These are phyloP conservation scores for Pyrus betulifolia DNA, from an alignment of 306 rosid genomes.

Conservation along the genomic window DNA sequence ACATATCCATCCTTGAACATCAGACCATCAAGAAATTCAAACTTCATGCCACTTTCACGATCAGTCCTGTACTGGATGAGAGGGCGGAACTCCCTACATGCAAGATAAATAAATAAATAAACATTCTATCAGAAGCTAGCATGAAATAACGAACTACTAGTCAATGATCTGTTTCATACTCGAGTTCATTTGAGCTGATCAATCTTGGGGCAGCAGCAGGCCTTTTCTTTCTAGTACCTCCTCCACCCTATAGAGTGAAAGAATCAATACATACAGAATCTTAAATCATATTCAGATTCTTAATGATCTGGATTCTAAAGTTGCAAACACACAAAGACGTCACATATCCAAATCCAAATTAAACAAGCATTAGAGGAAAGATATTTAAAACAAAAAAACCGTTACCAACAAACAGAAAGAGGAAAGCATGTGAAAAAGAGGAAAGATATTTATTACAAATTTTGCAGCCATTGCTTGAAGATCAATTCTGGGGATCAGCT, in stretches of 20 bases:
- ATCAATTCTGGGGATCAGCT: constrained; percentile 89
- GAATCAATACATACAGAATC: constrained; percentile 9
- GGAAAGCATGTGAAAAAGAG: constrained; percentile 5
- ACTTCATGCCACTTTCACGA: constrained; percentile 59
- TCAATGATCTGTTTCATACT: constrained; percentile 37
- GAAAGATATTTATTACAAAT: constrained; percentile 45
- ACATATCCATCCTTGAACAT: constrained; percentile 85
- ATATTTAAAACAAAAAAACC: background rate
- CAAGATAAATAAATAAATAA: constrained; percentile 9
- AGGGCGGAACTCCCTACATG: constrained; percentile 81
- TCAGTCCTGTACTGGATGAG: constrained; percentile 64
- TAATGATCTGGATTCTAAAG: background rate
- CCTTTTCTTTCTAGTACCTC: constrained; percentile 47
- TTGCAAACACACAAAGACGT: background rate
- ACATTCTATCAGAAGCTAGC: background rate
- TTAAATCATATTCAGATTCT: background rate
- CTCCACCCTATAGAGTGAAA: constrained; percentile 65
- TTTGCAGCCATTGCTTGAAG: constrained; percentile 80
- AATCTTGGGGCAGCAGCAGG: constrained; percentile 72
- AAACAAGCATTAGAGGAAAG: background rate
- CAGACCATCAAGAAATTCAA: constrained; percentile 69
- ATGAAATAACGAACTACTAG: background rate
- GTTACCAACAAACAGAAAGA: background rate
- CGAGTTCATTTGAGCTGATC: constrained; percentile 87
- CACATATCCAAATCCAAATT: background rate